Conservation (phyloP, 2,329 filamentous ascomycete genomes). For the Thermoascus crustaceus region DNA sequence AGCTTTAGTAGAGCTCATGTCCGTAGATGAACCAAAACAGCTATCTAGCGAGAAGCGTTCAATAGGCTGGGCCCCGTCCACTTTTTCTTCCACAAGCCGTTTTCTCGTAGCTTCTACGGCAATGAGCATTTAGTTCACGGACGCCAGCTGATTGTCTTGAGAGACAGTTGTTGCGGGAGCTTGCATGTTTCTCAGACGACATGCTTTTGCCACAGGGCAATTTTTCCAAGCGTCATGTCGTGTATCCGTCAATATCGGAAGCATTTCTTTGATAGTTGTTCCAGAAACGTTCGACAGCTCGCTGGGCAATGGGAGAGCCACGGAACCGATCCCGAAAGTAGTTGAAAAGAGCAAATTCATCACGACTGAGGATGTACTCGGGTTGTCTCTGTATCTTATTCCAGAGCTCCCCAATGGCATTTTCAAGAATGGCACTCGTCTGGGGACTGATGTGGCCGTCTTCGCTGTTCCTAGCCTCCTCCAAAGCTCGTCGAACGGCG, state of each 20-base stretch:
- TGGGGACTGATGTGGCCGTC: conserved; percentile 56
- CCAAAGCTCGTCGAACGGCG: conserved; percentile 59
- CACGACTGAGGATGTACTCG: conserved; percentile 61
- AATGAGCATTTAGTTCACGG: too few relatives aligned
- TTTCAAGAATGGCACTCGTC: conserved; percentile 58
- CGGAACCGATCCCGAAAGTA: conserved; percentile 64
- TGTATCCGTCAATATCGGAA: conserved; percentile 16
- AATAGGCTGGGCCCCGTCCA: too few relatives aligned
- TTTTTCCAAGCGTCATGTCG: conserved; percentile 6
- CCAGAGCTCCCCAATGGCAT: conserved; percentile 59
- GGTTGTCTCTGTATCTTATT: conserved; percentile 56
- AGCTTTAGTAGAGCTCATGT: too few relatives aligned
- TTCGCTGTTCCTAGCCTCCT: conserved; percentile 66
- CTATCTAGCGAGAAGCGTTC: too few relatives aligned
- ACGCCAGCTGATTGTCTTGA: too few relatives aligned
- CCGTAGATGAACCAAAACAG: too few relatives aligned
- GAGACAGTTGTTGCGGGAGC: too few relatives aligned
- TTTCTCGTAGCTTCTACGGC: too few relatives aligned
- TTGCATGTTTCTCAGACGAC: conserved; percentile 2
- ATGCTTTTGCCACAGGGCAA: background rate
- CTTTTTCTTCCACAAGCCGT: too few relatives aligned
- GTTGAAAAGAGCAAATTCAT: conserved; percentile 83
- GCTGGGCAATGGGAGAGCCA: conserved; percentile 43
- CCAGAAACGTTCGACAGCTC: conserved; percentile 52
- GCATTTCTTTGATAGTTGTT: conserved; percentile 28